phyloP scores from a whole-genome alignment of 441 rosid species.

The Pelargonium australe region DNA sequence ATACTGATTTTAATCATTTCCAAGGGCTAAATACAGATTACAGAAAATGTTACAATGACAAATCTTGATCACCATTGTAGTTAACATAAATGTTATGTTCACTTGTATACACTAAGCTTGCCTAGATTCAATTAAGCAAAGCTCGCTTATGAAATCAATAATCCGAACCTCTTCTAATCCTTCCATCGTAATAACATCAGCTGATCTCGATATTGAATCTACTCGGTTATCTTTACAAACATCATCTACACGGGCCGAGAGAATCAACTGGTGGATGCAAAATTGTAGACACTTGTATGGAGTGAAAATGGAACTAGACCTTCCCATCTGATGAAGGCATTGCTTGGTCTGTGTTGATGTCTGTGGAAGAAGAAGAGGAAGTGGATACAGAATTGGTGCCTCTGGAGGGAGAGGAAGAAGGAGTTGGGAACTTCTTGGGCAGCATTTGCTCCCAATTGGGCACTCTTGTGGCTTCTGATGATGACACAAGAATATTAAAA shows the following conservation, averaged over 20 bases:
- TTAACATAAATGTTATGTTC: background rate
- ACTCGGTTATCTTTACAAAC: conserved; percentile 15
- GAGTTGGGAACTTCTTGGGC: conserved; percentile 75
- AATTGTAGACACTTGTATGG: background rate
- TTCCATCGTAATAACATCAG: background rate
- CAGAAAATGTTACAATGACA: background rate
- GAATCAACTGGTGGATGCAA: background rate
- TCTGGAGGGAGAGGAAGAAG: conserved; percentile 76
- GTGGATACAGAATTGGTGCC: conserved; percentile 59
- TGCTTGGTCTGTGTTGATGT: conserved; percentile 25
- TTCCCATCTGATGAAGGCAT: conserved; percentile 50
- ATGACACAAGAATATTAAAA: conserved; percentile 24
- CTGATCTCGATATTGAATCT: background rate
- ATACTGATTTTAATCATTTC: too few species aligned
- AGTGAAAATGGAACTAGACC: conserved; percentile 29
- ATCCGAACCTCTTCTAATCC: background rate
- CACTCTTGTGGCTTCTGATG: conserved; percentile 58
- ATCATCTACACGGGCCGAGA: conserved; percentile 16
- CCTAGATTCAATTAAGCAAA: too few species aligned
- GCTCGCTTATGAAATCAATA: too few species aligned
- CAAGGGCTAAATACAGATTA: background rate
- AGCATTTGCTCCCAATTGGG: conserved; percentile 82
- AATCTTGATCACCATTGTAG: background rate
- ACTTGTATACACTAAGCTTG: background rate
- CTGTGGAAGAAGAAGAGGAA: conserved; percentile 25